Evolutionary conservation across 768 basidiomycete genomes (phyloP).

Genomic region (Cubamyces lactineus): DNA sequence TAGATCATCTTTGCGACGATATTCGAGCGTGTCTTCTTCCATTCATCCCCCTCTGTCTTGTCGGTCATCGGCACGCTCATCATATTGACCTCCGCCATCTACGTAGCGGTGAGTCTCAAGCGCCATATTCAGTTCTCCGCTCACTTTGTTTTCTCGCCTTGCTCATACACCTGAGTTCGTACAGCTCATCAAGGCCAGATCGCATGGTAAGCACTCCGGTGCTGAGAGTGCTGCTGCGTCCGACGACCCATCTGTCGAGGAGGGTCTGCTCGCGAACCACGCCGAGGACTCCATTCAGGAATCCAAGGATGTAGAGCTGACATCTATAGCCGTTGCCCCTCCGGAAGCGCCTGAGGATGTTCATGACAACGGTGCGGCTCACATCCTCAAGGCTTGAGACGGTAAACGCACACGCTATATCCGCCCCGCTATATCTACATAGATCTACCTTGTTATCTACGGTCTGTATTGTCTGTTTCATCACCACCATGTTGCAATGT

Average conservation of each 20-base stretch:
- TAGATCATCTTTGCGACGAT: slow-evolving; percentile 71
- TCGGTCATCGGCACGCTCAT: slow-evolving; percentile 66
- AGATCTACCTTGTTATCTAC: no score
- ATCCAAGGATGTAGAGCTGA: slow-evolving; percentile 13
- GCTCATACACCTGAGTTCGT: not conserved
- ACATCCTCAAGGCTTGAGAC: not conserved
- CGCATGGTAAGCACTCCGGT: slow-evolving; percentile 12
- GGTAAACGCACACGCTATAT: not conserved
- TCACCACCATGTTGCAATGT: no score
- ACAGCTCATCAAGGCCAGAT: slow-evolving; percentile 28
- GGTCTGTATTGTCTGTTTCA: no score
- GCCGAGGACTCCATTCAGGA: slow-evolving; percentile 8
- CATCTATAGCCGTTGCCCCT: not conserved
- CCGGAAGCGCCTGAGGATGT: not conserved
- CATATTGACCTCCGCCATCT: slow-evolving; percentile 65
- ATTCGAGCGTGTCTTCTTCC: slow-evolving; percentile 69
- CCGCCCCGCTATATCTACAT: no score
- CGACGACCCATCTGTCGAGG: slow-evolving; percentile 33
- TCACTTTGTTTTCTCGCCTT: not conserved
- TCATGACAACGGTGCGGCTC: not conserved
- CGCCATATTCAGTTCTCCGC: no score
- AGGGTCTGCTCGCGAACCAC: slow-evolving; percentile 30
- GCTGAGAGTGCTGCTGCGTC: slow-evolving; percentile 5
- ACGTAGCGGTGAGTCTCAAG: slow-evolving; percentile 56
- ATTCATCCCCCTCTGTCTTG: slow-evolving; percentile 56